Conservation (phyloP, 306 rosid species). For the Cicer bijugum region DNA sequence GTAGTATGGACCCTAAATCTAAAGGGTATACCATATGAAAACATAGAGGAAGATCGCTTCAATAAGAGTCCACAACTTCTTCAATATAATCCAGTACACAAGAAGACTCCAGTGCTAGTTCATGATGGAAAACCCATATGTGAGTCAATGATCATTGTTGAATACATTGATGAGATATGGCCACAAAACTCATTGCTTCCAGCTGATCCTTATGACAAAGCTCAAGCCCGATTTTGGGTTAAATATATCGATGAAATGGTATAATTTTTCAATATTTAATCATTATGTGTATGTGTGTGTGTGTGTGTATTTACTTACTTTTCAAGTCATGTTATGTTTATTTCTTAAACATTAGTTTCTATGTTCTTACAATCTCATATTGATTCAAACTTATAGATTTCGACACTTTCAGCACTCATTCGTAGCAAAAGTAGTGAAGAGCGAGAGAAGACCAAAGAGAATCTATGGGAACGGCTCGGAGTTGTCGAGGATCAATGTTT, state of each 20-base stretch:
- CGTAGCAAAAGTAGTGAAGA: neutral
- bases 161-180: conserved; percentile 63
- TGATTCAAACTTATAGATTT: conserved; percentile 3
- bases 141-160: conserved; percentile 58
- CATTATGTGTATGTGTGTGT: neutral
- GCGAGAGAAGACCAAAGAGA: conserved; percentile 28
- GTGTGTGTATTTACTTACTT: neutral
- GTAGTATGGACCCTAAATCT: conserved; percentile 59
- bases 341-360: neutral
- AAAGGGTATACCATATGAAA: conserved; percentile 57
- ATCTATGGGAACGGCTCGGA: conserved; percentile 13
- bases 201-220: conserved; percentile 49
- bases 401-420: neutral
- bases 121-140: conserved; percentile 58
- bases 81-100: conserved; percentile 56
- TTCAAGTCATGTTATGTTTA: neutral
- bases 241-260: conserved; percentile 42
- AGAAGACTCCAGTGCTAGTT: conserved; percentile 61
- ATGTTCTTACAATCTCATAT: neutral
- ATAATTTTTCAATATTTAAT: neutral
- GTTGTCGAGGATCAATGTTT: conserved; percentile 42
- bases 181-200: conserved; percentile 54
- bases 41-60: conserved; percentile 58
- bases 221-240: conserved; percentile 60
- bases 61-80: conserved; percentile 55